Conservation (phyloP, 2,329 filamentous ascomycete genomes). For the Aspergillus pseudoviridinutans region DNA sequence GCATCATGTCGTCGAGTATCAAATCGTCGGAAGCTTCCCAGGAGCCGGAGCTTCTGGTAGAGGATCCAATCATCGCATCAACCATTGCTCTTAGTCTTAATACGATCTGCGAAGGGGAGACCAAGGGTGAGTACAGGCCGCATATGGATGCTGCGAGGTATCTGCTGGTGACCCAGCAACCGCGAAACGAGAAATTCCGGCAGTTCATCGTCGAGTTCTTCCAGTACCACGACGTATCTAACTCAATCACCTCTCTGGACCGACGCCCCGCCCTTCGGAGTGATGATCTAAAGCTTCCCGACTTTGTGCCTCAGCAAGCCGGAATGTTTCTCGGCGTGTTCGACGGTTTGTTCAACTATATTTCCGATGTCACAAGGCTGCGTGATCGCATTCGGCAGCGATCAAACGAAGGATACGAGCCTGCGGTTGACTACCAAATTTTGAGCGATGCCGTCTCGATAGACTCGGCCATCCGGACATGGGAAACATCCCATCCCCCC, state of each 20-base stretch:
- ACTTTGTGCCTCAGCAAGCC: slow-evolving; percentile 53
- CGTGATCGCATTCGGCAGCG: slow-evolving; percentile 69
- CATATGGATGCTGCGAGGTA: slow-evolving; percentile 73
- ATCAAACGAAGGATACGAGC: slow-evolving; percentile 59
- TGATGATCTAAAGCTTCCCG: slow-evolving; percentile 51
- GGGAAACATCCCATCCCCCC: slow-evolving; percentile 59
- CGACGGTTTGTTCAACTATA: slow-evolving; percentile 74
- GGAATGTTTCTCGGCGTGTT: slow-evolving; percentile 71
- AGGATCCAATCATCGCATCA: slow-evolving; percentile 59
- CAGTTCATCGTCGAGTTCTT: slow-evolving; percentile 74
- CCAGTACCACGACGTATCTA: slow-evolving; percentile 69
- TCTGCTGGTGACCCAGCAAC: slow-evolving; percentile 61
- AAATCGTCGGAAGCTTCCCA: slow-evolving; percentile 15
- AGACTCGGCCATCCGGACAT: slow-evolving; percentile 68
- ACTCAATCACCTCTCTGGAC: slow-evolving; percentile 54
- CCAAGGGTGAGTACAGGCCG: slow-evolving; percentile 68
- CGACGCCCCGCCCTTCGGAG: slow-evolving; percentile 51
- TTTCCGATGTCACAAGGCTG: slow-evolving; percentile 74
- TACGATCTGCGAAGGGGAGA: slow-evolving; percentile 58
- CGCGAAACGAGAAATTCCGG: slow-evolving; percentile 64
- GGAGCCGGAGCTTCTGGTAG: slow-evolving; percentile 40
- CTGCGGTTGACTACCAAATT: slow-evolving; percentile 68
- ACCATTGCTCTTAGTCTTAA: slow-evolving; percentile 59
- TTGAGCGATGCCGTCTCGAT: slow-evolving; percentile 72
- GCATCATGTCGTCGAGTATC: slow-evolving; percentile 30